phyloP scores from a whole-genome alignment of 257 asterid species.

The Penstemon barbatus region DNA sequence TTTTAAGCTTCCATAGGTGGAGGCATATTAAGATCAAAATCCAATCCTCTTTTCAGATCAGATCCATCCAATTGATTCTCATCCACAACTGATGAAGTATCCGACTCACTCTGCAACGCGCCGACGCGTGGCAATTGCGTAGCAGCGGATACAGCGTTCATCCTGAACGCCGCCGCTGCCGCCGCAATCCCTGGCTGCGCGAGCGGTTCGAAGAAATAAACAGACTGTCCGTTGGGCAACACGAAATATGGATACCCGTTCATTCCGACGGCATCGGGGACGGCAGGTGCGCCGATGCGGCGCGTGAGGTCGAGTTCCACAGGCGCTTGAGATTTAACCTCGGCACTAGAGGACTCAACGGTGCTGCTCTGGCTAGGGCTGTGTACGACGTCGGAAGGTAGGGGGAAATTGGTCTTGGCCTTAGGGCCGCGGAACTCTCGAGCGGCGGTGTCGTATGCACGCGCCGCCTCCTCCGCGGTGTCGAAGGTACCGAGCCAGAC shows the following conservation, averaged over 20 bases:
- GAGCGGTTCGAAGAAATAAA: conserved; percentile 39
- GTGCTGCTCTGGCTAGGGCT: conserved; percentile 79
- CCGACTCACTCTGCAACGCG: conserved; percentile 53
- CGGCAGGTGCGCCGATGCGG: conserved; percentile 46
- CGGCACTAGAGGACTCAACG: conserved; percentile 64
- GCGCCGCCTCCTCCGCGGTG: conserved; percentile 66
- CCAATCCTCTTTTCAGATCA: conserved; percentile 49
- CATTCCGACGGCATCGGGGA: conserved; percentile 26
- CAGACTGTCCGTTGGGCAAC: conserved; percentile 62
- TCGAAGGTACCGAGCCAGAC: conserved; percentile 61
- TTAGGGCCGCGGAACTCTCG: conserved; percentile 74
- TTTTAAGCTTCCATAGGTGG: conserved; percentile 55
- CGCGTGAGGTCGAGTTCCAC: conserved; percentile 81
- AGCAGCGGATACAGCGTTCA: conserved; percentile 34
- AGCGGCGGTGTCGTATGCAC: conserved; percentile 82
- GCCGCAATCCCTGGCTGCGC: conserved; percentile 52
- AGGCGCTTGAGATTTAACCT: conserved; percentile 45
- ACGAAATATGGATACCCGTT: conserved; percentile 36
- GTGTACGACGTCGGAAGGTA: conserved; percentile 35
- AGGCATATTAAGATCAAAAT: conserved; percentile 77
- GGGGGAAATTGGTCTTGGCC: conserved; percentile 78
- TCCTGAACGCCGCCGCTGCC: conserved; percentile 42
- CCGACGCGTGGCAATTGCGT: conserved; percentile 34
- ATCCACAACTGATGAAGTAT: conserved; percentile 83
- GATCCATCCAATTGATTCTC: conserved; percentile 51